Conservation (phyloP, 164 flowering plant genomes). For the Chimonanthus salicifolius region DNA sequence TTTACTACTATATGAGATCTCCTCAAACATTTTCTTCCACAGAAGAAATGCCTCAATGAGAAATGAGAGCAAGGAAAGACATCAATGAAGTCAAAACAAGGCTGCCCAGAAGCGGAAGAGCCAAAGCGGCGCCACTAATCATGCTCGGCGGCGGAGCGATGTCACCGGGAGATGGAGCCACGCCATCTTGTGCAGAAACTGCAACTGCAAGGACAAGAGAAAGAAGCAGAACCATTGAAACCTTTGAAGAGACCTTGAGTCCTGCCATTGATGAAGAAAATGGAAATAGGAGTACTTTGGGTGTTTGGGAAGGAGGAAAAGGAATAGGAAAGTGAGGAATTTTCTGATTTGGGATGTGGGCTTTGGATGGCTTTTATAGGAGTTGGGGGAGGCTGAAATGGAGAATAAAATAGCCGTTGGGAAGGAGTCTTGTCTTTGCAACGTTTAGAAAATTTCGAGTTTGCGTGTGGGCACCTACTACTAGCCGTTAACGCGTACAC, state of each 20-base stretch:
- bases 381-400: background rate
- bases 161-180: background rate
- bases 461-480: slow-evolving; percentile 1
- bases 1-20: too few relatives aligned
- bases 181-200: background rate
- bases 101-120: background rate
- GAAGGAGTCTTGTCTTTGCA: background rate
- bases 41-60: background rate
- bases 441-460: background rate
- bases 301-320: background rate
- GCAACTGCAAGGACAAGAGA: background rate
- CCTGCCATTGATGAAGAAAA: background rate
- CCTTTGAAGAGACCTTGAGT: background rate
- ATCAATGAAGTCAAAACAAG: background rate
- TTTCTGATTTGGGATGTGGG: background rate
- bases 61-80: background rate
- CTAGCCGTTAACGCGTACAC: slow-evolving; percentile 2
- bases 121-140: background rate
- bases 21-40: too few relatives aligned
- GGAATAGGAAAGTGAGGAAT: background rate
- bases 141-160: background rate
- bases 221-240: background rate
- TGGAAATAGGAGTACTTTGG: background rate
- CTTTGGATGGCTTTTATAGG: background rate
- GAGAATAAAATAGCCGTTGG: background rate